Base-by-base conservation (phyloP, 768 basidiomycete genomes). In the Auricularia cornea region DNA sequence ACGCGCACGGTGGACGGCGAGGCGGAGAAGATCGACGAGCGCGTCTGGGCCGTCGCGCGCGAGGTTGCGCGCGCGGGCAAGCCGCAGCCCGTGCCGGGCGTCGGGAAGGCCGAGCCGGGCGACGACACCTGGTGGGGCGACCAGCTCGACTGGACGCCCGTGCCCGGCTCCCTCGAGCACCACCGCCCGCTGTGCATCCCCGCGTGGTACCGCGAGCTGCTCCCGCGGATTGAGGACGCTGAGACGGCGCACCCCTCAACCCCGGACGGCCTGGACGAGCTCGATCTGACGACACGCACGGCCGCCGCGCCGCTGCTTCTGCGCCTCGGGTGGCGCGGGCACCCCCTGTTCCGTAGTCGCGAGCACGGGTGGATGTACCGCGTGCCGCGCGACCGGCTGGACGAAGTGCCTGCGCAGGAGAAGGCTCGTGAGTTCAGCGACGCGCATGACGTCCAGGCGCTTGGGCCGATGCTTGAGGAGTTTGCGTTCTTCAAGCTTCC, bases 121-220 rank as follows among this genome's bases (percentile, higher is more conserved):
- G 54, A 31, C 35, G 70, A 66, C 32, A 66, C 64, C 3, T 65
- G 70, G 29, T 91, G 84, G 83, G 72, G 87, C 4, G 69, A 71
- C 29, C 87, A 89, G 67, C 79, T 94, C 8, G 84, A 92, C 63
- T 93, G 90, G 92, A 81, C 72, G 26, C 69, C 69, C 12, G 74
- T 76, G 28, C 33, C 59, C 41, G 51, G 48, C 52, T 32, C 11
- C 29, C 28, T 48, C 35, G 26, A 23, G 33, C 63, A 20, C 63
- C 61, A 23, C 18, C 40, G 26, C 60, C 64, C n/a, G 63, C 62
- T 30, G 59, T 65, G 51, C 68, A 65, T 30, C 69, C 69, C 95
- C 1, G 90, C 92, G 72, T 98, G 97, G 97, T 99, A 92, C 71
- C 94, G 89, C 90, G 94, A 98, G 29, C 83, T 92, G 3, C 54